Conservation (phyloP, 2,329 filamentous ascomycete species). For the Erysiphe pulchra region DNA sequence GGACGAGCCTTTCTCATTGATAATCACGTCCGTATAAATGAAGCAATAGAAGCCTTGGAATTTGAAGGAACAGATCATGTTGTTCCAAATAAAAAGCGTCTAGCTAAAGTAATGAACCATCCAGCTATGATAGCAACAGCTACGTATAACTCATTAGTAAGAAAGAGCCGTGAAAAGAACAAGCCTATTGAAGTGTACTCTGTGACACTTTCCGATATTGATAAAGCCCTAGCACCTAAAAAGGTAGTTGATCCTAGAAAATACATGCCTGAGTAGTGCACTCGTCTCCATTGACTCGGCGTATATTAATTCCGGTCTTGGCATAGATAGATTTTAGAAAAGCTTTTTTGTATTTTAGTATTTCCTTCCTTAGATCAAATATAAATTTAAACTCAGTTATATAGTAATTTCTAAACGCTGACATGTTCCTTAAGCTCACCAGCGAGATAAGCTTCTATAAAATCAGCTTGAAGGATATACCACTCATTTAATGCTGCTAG, state of each 20-base stretch:
- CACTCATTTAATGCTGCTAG: too few species aligned
- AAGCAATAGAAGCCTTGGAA: background rate
- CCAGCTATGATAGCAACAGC: background rate
- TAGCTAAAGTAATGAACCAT: background rate
- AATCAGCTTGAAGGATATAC: too few species aligned
- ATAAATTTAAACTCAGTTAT: too few species aligned
- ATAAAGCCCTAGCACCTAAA: background rate
- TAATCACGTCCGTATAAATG: background rate
- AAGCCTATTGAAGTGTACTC: background rate
- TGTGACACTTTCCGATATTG: background rate
- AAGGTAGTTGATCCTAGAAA: background rate
- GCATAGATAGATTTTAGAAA: too few species aligned
- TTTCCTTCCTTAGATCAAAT: too few species aligned
- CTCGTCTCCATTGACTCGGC: too few species aligned
- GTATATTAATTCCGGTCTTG: too few species aligned
- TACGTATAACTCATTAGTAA: background rate
- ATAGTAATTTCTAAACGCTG: too few species aligned
- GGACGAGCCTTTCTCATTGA: background rate
- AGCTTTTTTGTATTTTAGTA: too few species aligned
- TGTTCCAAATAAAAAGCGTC: background rate
- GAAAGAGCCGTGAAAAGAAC: too few species aligned
- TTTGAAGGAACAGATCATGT: background rate
- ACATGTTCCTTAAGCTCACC: too few species aligned
- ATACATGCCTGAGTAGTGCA: background rate
- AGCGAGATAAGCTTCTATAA: too few species aligned